Percentiles rank a stretch among this genome's conserved stretches.
Evolutionary conservation across 116 monocot genomes (phyloP).

Genomic region (Cymodocea nodosa): DNA sequence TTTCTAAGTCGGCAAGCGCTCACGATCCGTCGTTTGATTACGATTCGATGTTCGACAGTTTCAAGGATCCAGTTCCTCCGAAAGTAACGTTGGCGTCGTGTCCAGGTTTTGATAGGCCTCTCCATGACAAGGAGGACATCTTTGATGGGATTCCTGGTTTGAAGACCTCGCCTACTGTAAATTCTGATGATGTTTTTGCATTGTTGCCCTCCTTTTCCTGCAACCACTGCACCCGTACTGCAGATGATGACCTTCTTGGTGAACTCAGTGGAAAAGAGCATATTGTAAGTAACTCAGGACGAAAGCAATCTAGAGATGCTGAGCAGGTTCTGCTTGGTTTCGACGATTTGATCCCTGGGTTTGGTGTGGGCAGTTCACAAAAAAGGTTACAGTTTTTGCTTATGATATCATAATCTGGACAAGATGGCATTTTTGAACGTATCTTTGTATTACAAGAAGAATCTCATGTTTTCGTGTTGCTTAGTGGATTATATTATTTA

Average conservation of each 20-base stretch:
- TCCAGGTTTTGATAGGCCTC: conserved; percentile 70
- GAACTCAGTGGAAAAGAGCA: conserved; percentile 7
- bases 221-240: neutral
- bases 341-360: conserved; percentile 74
- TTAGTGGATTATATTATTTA: neutral
- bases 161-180: conserved; percentile 23
- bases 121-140: conserved; percentile 75
- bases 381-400: conserved; percentile 20
- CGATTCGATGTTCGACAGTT: conserved; percentile 6
- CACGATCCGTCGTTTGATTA: neutral
- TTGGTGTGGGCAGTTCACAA: conserved; percentile 35
- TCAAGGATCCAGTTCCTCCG: conserved; percentile 4
- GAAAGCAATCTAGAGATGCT: neutral
- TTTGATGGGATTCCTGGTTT: conserved; percentile 80
- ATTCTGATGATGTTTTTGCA: conserved; percentile 51
- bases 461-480: neutral
- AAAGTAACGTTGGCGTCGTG: neutral
- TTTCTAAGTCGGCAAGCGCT: neutral
- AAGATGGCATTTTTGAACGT: neutral
- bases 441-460: neutral
- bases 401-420: too few relatives aligned
- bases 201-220: neutral
- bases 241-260: conserved; percentile 12
- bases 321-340: conserved; percentile 19
- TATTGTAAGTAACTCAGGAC: neutral